Conservation (phyloP, 2,329 filamentous ascomycete species). For the Trichoderma sp. region DNA sequence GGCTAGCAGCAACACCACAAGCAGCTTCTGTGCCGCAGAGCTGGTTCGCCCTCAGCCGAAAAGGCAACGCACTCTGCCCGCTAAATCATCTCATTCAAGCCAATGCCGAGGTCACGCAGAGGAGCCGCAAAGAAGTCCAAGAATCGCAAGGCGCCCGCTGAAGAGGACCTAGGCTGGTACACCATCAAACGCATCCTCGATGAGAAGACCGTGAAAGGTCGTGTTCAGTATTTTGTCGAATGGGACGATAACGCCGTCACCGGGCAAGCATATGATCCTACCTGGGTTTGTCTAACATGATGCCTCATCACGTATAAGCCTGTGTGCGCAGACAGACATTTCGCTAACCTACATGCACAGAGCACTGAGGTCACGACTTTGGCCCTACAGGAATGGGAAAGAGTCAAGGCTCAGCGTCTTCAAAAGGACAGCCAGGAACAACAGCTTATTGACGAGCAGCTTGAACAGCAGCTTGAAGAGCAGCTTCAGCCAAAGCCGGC, state of each 20-base stretch:
- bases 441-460: conserved; percentile 5
- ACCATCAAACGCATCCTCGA: conserved; percentile 43
- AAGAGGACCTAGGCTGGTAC: conserved; percentile 40
- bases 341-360: conserved; percentile 34
- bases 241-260: conserved; percentile 44
- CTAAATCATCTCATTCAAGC: conserved; percentile 30
- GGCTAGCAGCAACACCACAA: conserved; percentile 13
- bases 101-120: conserved; percentile 42
- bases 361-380: conserved; percentile 39
- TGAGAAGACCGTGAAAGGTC: conserved; percentile 38
- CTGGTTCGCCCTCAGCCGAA: conserved; percentile 9
- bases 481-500: background rate
- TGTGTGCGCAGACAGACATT: conserved; percentile 5
- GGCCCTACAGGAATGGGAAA: conserved; percentile 43
- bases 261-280: conserved; percentile 40
- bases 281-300: conserved; percentile 39
- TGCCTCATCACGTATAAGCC: conserved; percentile 14
- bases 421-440: conserved; percentile 12
- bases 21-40: conserved; percentile 18
- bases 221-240: conserved; percentile 44
- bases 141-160: conserved; percentile 30
- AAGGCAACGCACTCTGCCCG: background rate
- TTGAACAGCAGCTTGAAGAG: background rate
- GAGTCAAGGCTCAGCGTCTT: conserved; percentile 31
- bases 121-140: conserved; percentile 31